Base-by-base conservation (phyloP, 75 land plant species). In the Selaginella tamariscina region DNA sequence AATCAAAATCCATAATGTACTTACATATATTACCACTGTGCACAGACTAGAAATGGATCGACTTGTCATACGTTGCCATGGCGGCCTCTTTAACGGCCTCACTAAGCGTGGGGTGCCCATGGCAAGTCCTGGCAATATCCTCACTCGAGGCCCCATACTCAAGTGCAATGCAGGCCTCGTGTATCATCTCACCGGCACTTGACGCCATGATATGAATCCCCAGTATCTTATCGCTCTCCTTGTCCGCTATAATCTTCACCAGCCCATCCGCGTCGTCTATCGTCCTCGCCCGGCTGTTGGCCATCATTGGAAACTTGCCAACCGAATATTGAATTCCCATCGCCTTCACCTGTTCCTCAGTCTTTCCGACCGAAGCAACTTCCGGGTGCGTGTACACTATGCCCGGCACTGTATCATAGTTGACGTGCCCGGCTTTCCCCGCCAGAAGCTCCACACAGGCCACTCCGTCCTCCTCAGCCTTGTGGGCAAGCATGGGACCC, bases 401-500 rank as follows among this genome's bases (percentile, higher is more conserved):
- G 13, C 97, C 94, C 60, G 97, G 97, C 22, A 92, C 97, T 70
- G 79, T 77, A 68, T 92, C 94, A 71, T 92, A 92, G 72, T 88
- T 92, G 32, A 92, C 94, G 79, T 92, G 97, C 2, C 94, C 97
- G 67, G 82, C 84, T 59, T 91, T 91, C 2, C 97, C 97, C 11
- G 93, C 97, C 57, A 91, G 73, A 55, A 82, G 82, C 72, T 91
- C 97, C 29, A 86, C 97, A 71, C 97, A 91, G 0, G 93, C 97
- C 57, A 88, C 80, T 1, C 98, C 98, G 80, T 93, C 98, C 70
- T 93, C 98, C 60, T 93, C 98, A 24, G 98, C 98, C 72, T 93
- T 93, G 76, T 93, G 98, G 22, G 98, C 95, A 57, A 93, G 85
- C 98, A 93, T 93, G 0, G 98, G 98, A 18, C 95, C 98, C 2